Evolutionary conservation across 768 basidiomycete genomes (phyloP).

Genomic region (Coprinopsis marcescibilis): DNA sequence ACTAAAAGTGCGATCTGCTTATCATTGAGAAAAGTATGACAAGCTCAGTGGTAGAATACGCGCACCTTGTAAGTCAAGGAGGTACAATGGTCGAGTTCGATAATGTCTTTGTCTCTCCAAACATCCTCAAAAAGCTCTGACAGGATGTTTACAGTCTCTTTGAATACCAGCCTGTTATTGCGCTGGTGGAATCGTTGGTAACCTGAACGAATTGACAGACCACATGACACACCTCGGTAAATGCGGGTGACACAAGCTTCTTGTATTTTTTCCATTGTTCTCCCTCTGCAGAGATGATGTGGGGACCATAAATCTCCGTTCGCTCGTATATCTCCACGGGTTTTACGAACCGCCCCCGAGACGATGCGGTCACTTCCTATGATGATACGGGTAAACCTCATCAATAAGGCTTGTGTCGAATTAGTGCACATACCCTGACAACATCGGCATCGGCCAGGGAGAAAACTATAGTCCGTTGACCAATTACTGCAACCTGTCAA

Average conservation of each 20-base stretch:
- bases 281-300: conserved; percentile 55
- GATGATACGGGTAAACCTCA: background rate
- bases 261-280: conserved; percentile 60
- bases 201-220: background rate
- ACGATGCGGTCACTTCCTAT: conserved; percentile 41
- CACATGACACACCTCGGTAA: conserved; percentile 41
- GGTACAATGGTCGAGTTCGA: conserved; percentile 37
- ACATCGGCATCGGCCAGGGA: conserved; percentile 2
- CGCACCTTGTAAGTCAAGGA: conserved; percentile 46
- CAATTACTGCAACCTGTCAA: no score
- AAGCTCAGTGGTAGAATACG: background rate
- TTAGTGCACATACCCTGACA: background rate
- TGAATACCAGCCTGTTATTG: conserved; percentile 43
- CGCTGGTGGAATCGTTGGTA: conserved; percentile 18
- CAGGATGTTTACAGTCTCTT: conserved; percentile 36
- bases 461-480: no score
- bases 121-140: conserved; percentile 35
- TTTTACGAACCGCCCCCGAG: conserved; percentile 49
- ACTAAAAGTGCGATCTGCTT: conserved; percentile 50
- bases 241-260: conserved; percentile 52
- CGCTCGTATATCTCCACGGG: conserved; percentile 35
- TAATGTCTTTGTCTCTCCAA: conserved; percentile 34
- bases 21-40: background rate
- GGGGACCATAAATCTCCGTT: conserved; percentile 45
- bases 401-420: background rate